These are phyloP conservation scores for Rhodotorula diobovata DNA, from an alignment of 768 basidiomycete species.

Conservation along the genomic window DNA sequence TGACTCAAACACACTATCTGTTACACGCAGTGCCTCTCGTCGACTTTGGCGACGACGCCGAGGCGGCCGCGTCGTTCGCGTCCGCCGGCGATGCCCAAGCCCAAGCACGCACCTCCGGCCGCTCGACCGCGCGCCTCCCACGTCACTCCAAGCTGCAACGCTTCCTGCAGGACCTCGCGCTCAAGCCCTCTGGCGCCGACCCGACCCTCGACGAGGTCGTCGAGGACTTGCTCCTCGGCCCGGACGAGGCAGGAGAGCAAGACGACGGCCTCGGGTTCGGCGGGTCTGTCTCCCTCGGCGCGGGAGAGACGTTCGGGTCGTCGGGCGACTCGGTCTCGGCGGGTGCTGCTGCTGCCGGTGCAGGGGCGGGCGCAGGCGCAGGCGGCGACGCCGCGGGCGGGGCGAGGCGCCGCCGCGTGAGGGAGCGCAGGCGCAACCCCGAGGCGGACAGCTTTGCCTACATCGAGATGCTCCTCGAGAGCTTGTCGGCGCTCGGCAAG, in stretches of 20 bases:
- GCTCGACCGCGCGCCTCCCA: slow-evolving; percentile 24
- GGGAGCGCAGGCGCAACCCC: slow-evolving; percentile 55
- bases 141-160: slow-evolving; percentile 46
- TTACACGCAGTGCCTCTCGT: slow-evolving; percentile 41
- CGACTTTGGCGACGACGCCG: slow-evolving; percentile 41
- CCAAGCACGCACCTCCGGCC: slow-evolving; percentile 20
- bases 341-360: neutral
- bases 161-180: slow-evolving; percentile 46
- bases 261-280: slow-evolving; percentile 30
- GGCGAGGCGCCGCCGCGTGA: neutral
- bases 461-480: slow-evolving; percentile 85
- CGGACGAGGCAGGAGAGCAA: slow-evolving; percentile 30
- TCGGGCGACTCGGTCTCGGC: too few species aligned
- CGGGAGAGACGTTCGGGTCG: slow-evolving; percentile 3
- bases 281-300: slow-evolving; percentile 10
- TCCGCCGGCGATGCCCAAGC: too few species aligned
- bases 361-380: neutral
- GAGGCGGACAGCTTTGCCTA: slow-evolving; percentile 91
- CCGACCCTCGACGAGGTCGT: slow-evolving; percentile 46
- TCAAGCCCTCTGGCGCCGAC: slow-evolving; percentile 45
- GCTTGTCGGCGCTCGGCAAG: slow-evolving; percentile 84
- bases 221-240: slow-evolving; percentile 25
- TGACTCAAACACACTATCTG: too few species aligned
- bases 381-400: neutral
- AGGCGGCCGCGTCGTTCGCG: slow-evolving; percentile 17